Percentiles rank a stretch among this genome's conserved stretches.
These are phyloP conservation scores for Pseudogymnoascus sp. DNA, from an alignment of 2,329 filamentous ascomycete species.

Conservation along the genomic window DNA sequence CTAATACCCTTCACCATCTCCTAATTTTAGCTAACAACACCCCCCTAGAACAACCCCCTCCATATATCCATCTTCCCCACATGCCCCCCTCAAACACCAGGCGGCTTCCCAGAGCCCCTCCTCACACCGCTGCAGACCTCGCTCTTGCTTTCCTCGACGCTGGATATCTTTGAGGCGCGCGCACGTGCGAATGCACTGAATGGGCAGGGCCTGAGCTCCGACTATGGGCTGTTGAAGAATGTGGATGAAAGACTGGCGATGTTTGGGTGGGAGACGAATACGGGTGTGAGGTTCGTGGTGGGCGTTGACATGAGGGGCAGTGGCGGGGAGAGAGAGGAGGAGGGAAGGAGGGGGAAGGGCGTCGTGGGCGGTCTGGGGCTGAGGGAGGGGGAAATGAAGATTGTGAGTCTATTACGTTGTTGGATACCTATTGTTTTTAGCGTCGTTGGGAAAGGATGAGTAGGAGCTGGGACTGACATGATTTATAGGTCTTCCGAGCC, in stretches of 20 bases:
- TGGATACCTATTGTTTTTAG: neutral
- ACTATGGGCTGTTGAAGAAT: slow-evolving; percentile 85
- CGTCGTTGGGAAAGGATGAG: neutral
- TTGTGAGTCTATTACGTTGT: slow-evolving; percentile 43
- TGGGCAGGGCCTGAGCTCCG: slow-evolving; percentile 57
- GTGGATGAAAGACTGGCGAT: slow-evolving; percentile 87
- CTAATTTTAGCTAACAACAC: neutral
- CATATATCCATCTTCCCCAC: slow-evolving; percentile 83
- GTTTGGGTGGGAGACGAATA: slow-evolving; percentile 96
- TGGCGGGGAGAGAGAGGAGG: slow-evolving; percentile 13
- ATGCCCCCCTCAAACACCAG: slow-evolving; percentile 32
- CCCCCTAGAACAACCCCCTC: slow-evolving; percentile 81
- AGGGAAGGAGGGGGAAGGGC: slow-evolving; percentile 23
- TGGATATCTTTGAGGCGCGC: slow-evolving; percentile 89
- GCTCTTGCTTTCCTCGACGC: slow-evolving; percentile 80
- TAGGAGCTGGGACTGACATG: slow-evolving; percentile 13
- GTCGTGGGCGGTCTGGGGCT: slow-evolving; percentile 54
- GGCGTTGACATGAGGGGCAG: slow-evolving; percentile 85
- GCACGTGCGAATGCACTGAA: slow-evolving; percentile 58
- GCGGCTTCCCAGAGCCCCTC: slow-evolving; percentile 41
- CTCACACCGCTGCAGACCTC: slow-evolving; percentile 81
- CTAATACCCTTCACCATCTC: neutral
- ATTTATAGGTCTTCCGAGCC: slow-evolving; percentile 67
- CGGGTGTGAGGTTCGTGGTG: slow-evolving; percentile 81
- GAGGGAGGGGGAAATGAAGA: slow-evolving; percentile 79